Evolutionary conservation across 2,329 filamentous ascomycete genomes (phyloP), one percentile per base, ranked within the genome.

Genomic region (Calonectria henricotiae): DNA sequence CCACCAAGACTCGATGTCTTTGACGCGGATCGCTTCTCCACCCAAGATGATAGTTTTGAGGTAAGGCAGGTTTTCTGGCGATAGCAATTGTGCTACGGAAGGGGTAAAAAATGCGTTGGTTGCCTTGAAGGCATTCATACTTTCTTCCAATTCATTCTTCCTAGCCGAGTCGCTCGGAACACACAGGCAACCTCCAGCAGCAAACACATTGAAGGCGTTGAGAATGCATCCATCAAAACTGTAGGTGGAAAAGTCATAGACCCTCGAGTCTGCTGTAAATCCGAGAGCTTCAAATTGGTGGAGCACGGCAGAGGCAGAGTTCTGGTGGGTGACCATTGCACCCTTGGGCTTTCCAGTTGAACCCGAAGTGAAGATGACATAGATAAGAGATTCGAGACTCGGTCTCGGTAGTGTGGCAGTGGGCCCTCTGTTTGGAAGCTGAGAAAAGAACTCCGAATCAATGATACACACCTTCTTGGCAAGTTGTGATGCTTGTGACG

Each of bases 81-180:
- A 82, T 9, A 86, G 74, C 2, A 86, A 81, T 2, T 83, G 81
- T 9, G 84, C 84, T 1, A 87, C 84, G 0, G 84, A 85, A 1
- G 85, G 85, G 0, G 85, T 87, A 79, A 87, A 41, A 2, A 68
- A 51, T 1, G 69, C 20, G 44, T 35, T 20, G 17, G 68, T 73
- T 7, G 68, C 70, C 84, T 60, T 55, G 27, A n/a, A 9, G 4
- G 30, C 30, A 11, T 55, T 55, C 12, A 32, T 25, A 9, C 43
- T 44, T 44, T 20, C 43, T 23, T 44, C 43, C n/a, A 87, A 73
- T 67, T 86, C 80, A 68, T 87, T 86, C 65, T 87, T 81, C 7
- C 86, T 83, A 61, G 87, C 84, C 27, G 85, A 82, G 27, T 89
- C 87, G 1, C 85, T 87, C 1, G 87, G 86, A 20, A 89, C 85